Evolutionary conservation across 306 rosid genomes (phyloP).

Genomic region (Quercus engelmannii): DNA sequence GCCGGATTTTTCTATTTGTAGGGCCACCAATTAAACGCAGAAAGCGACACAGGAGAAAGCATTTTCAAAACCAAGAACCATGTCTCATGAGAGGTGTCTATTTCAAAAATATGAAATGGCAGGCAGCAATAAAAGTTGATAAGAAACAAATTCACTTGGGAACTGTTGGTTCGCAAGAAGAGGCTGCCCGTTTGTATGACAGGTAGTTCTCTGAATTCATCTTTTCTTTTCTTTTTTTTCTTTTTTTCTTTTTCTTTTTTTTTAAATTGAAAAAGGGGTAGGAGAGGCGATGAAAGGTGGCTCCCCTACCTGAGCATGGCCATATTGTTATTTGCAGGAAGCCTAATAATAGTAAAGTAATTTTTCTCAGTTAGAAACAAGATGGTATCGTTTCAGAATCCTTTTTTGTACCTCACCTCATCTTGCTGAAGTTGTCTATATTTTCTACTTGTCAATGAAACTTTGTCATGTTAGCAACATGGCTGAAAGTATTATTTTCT

Average conservation of each 20-base stretch:
- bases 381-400: too few relatives aligned
- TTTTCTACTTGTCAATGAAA: too few relatives aligned
- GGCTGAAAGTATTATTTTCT: too few relatives aligned
- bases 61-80: conserved; percentile 66
- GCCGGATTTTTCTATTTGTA: conserved; percentile 20
- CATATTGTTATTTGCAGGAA: conserved; percentile 1
- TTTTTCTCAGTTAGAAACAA: neutral
- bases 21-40: conserved; percentile 91
- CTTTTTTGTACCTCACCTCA: neutral
- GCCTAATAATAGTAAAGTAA: neutral
- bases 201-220: conserved; percentile 41
- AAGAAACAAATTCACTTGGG: conserved; percentile 98
- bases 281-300: too few relatives aligned
- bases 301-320: too few relatives aligned
- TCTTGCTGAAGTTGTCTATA: too few relatives aligned
- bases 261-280: too few relatives aligned
- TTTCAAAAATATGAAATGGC: conserved; percentile 98
- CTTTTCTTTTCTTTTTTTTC: neutral
- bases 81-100: conserved; percentile 92
- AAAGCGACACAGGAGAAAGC: conserved; percentile 84
- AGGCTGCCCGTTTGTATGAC: conserved; percentile 92
- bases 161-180: conserved; percentile 90
- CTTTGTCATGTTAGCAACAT: too few relatives aligned
- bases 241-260: too few relatives aligned
- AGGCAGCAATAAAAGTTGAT: conserved; percentile 95